These are phyloP conservation scores for Tylopilus cervinicoccineus DNA, from an alignment of 768 basidiomycete species.

Conservation along the genomic window DNA sequence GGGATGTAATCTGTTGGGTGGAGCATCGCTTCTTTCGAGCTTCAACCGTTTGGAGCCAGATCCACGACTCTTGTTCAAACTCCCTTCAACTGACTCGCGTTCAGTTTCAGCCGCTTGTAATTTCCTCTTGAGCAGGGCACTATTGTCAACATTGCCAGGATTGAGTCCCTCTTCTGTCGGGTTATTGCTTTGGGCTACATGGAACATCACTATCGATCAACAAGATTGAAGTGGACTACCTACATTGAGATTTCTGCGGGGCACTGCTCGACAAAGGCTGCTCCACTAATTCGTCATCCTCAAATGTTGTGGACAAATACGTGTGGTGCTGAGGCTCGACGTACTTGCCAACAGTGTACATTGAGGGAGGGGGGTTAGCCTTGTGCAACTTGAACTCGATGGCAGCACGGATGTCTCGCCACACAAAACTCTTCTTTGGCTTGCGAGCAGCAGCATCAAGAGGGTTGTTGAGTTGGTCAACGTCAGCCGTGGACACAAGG, in stretches of 20 bases:
- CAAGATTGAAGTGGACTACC: neutral
- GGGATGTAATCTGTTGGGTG: neutral
- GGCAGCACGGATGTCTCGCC: neutral
- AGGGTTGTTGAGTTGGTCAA: too few relatives aligned
- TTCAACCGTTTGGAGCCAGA: neutral
- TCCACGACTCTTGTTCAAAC: neutral
- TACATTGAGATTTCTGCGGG: neutral
- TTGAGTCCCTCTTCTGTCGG: too few relatives aligned
- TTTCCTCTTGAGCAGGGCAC: neutral
- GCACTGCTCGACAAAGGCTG: neutral
- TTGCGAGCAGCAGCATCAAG: neutral
- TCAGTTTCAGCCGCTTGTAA: neutral
- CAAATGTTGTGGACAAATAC: neutral
- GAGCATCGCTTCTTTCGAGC: neutral
- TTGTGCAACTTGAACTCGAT: neutral
- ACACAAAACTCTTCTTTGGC: neutral
- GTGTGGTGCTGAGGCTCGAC: neutral
- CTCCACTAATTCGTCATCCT: too few relatives aligned
- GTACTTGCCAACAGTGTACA: neutral
- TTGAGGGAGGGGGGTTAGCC: neutral
- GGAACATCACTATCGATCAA: neutral
- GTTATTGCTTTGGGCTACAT: neutral
- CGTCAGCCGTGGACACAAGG: neutral
- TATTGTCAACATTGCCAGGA: neutral
- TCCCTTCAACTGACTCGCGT: neutral